Evolutionary conservation across 306 rosid species (phyloP), one percentile per base, ranked within the genome.

Genomic region (Hippophae rhamnoides): DNA sequence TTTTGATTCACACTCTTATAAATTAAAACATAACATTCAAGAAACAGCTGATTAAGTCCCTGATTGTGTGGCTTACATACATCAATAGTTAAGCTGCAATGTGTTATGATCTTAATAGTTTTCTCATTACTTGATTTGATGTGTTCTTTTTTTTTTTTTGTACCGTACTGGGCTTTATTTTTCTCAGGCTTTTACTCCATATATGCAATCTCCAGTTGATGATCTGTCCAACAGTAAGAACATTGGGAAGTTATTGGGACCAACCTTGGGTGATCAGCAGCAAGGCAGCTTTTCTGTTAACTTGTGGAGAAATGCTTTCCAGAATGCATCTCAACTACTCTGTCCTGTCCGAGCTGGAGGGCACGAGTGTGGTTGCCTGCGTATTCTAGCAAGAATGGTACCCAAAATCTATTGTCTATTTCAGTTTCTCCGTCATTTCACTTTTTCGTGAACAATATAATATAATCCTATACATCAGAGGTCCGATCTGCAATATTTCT

Each of bases 301-400:
- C 76, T 76, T 86, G 2, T 92, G 99, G 99, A 86, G 74, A 73
- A 84, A 71, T 26, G 95, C 99, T 66, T 88, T 92, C 72, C 88
- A 80, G 65, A 96, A 92, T 72, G 93, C 99, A 41, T 82, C 76
- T 72, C 96, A 85, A 75, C 74, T 82, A 52, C 86, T 92, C 57
- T 92, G 99, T 73, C 99, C 99, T n/a, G 80, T 92, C 71, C 85
- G 89, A 61, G 96, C 97, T 27, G 92, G 86, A 53, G 97, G 95
- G n/a, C 99, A 92, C 23, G 84, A 78, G 74, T 92, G 99, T 80
- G 99, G 99, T 68, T 92, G 97, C 77, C 78, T 92, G 78, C 94
- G 93, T 42, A 85, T 88, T 41, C 64, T 92, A 76, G 73, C 88
- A 44, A 86, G 86, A 85, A 80, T 80, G 95, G 99, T 92, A 67